Evolutionary conservation across 345 rosid genomes (phyloP), one percentile per base, ranked within the genome.

Genomic region (Populus euphratica): DNA sequence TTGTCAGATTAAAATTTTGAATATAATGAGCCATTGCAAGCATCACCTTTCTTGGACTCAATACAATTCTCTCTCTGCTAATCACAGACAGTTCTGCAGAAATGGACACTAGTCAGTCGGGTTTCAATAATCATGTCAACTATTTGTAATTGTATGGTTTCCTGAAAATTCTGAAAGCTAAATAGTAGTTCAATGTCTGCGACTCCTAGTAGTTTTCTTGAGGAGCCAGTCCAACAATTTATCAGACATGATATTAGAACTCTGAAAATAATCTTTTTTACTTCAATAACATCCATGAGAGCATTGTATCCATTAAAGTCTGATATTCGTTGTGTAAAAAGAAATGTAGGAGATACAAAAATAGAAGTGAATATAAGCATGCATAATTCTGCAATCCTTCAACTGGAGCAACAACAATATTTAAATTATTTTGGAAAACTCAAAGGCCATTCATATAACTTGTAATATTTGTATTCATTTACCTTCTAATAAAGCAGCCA

Each of bases 11-110:
- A 87, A 93, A 93, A 77, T 89, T 85, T 75, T 80, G 86, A 73
- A 85, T 80, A 76, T 90, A 88, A 49, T 79, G 74, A 6, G 89
- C 52, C 90, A 95, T 77, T 59, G 90, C 96, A 23, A 78, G 83
- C 98, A 95, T 95, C 82, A 95, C 95, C 71, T 83, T 64, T 61
- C 81, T 78, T 44, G 98, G 98, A 77, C 82, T 90, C 62, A 89
- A 84, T 13, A 89, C 90, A 73, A 86, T 76, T 80, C 74, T 84
- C 44, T 79, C 74, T 72, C 81, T 86, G 63, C 82, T 78, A 76
- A 83, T 74, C 31, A 33, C 71, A 68, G 83, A 61, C 68, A 95
- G 80, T 47, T 88, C 98, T 95, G 82, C 77, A 81, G 44, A 73
- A 64, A 78, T 41, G 39, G 65, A 75, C 18, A 78, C 35, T 56